Evolutionary conservation across 176 grass and related monocot genomes (phyloP).

Genomic region (Rhipidocladum racemiflorum): DNA sequence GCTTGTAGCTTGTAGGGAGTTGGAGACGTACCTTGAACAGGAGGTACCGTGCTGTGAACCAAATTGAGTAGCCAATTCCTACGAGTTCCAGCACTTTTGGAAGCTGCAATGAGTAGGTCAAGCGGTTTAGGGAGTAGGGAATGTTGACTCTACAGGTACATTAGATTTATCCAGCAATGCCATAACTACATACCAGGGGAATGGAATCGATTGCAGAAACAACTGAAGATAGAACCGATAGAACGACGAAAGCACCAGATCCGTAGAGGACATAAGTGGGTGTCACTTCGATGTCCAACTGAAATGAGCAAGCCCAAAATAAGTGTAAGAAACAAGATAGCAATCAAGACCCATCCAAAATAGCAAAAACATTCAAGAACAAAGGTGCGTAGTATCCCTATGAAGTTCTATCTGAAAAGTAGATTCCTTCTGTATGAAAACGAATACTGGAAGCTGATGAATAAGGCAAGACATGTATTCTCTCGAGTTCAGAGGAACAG

Average conservation of each 20-base stretch:
- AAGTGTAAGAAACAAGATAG: not conserved
- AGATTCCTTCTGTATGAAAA: not conserved
- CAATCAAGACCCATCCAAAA: not conserved
- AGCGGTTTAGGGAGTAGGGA: not conserved
- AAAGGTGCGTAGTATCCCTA: not conserved
- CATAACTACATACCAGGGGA: slow-evolving; percentile 67
- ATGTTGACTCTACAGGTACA: not conserved
- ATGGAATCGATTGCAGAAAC: slow-evolving; percentile 69
- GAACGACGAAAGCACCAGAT: slow-evolving; percentile 43
- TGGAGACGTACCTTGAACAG: slow-evolving; percentile 55
- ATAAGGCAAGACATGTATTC: not conserved
- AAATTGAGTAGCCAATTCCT: slow-evolving; percentile 56
- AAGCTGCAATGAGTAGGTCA: slow-evolving; percentile 45
- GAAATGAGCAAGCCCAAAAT: slow-evolving; percentile 18
- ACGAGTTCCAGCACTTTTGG: slow-evolving; percentile 72
- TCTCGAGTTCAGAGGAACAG: not conserved
- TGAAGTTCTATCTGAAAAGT: not conserved
- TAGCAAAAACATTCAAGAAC: not conserved
- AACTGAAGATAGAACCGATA: slow-evolving; percentile 60
- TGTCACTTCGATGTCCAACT: slow-evolving; percentile 75
- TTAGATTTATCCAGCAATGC: not conserved
- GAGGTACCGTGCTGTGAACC: slow-evolving; percentile 54
- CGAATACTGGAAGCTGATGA: not conserved
- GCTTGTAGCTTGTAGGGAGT: not conserved
- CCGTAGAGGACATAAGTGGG: slow-evolving; percentile 51